Evolutionary conservation across 73 alveolate genomes (phyloP).

Genomic region (Symbiodinium pilosum): DNA sequence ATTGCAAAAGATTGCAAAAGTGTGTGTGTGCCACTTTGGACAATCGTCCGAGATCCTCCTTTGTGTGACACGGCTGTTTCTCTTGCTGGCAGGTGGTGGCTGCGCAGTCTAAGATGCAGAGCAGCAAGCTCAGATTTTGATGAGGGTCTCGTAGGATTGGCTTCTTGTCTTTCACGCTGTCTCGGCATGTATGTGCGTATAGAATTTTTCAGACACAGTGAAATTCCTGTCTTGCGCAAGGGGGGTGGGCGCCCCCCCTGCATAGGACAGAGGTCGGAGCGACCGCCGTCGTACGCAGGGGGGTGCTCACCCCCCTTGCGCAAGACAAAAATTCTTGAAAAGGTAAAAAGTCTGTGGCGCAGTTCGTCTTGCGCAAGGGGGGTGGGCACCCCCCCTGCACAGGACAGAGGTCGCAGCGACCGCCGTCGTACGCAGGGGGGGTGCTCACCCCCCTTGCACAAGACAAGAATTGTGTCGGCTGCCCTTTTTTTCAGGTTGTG

Average conservation of each 20-base stretch:
- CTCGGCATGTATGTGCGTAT: no score
- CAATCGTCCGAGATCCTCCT: neutral
- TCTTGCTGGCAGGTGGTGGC: neutral
- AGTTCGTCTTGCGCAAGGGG: neutral
- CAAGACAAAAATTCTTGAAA: neutral
- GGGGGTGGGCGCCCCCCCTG: neutral
- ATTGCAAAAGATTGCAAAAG: neutral
- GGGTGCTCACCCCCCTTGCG: neutral
- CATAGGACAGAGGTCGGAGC: neutral
- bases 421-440: neutral
- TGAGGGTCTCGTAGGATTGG: no score
- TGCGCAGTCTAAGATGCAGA: neutral
- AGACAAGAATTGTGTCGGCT: neutral
- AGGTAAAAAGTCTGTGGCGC: no score
- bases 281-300: neutral
- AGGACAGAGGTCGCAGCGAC: neutral
- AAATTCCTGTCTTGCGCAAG: neutral
- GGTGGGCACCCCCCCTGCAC: neutral
- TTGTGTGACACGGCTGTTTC: no score
- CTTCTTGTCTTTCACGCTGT: neutral
- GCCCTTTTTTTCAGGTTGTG: neutral
- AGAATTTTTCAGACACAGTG: no score
- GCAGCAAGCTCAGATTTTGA: neutral
- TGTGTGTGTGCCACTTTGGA: neutral
- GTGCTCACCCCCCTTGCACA: neutral